A percentile compares a stretch with the other conserved stretches of the same genome.
These are phyloP conservation scores for Zygosaccharomyces gambellarensis DNA, from an alignment of 805 yeast species.

Conservation along the genomic window DNA sequence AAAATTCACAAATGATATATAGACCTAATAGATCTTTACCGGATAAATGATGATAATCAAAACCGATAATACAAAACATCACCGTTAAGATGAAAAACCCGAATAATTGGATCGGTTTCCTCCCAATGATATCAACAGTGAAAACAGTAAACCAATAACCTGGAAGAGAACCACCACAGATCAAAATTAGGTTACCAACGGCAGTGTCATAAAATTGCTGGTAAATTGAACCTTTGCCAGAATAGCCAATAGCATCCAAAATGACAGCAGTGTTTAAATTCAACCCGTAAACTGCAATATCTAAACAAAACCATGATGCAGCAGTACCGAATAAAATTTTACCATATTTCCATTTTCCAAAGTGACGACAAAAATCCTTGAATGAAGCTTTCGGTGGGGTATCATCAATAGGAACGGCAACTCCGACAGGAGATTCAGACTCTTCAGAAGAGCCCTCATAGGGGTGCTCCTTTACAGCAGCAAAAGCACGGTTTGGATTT, in stretches of 20 bases:
- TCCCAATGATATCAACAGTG: constrained; percentile 73
- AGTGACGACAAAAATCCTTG: constrained; percentile 66
- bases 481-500: constrained; percentile 45
- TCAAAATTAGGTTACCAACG: constrained; percentile 87
- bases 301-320: constrained; percentile 85
- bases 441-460: background rate
- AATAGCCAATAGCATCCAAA: constrained; percentile 78
- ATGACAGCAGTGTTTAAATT: constrained; percentile 78
- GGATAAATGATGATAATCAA: constrained; percentile 68
- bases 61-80: constrained; percentile 76
- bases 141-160: constrained; percentile 88
- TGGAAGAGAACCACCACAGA: constrained; percentile 93
- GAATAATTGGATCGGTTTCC: constrained; percentile 74
- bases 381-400: constrained; percentile 78
- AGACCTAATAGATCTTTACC: constrained; percentile 68
- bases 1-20: constrained; percentile 77
- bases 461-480: constrained; percentile 10
- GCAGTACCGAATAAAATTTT: constrained; percentile 85
- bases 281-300: constrained; percentile 87
- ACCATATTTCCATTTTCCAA: constrained; percentile 81
- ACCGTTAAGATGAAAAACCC: constrained; percentile 71
- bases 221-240: constrained; percentile 67
- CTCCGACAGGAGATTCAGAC: background rate
- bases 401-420: constrained; percentile 12
- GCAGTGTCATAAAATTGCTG: constrained; percentile 65